These are phyloP conservation scores for Krasilnikovozyma curviuscula DNA, from an alignment of 768 basidiomycete species.

Conservation along the genomic window DNA sequence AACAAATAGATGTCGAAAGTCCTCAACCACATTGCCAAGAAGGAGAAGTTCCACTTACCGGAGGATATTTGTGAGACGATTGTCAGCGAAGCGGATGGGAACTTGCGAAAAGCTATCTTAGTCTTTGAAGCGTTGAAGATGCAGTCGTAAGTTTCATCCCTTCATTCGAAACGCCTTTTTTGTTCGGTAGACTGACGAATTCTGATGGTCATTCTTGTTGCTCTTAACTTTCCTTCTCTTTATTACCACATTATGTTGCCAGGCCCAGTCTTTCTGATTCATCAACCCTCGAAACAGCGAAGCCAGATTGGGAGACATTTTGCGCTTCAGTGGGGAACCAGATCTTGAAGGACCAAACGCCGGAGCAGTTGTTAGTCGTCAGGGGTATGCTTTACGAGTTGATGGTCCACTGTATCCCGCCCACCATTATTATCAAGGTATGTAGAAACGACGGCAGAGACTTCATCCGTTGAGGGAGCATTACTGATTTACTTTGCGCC, in stretches of 20 bases:
- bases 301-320: conserved; percentile 99
- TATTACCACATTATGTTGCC: background rate
- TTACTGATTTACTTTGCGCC: background rate
- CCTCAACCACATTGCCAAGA: conserved; percentile 55
- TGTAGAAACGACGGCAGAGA: conserved; percentile 14
- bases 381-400: conserved; percentile 86
- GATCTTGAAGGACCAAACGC: conserved; percentile 74
- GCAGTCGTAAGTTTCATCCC: conserved; percentile 51
- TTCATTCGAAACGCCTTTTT: background rate
- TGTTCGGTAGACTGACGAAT: background rate
- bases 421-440: conserved; percentile 77
- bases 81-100: conserved; percentile 61
- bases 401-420: conserved; percentile 89
- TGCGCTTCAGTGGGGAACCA: conserved; percentile 78
- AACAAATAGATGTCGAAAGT: conserved; percentile 53
- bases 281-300: conserved; percentile 61
- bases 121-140: conserved; percentile 90
- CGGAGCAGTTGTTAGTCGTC: conserved; percentile 75
- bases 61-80: conserved; percentile 55
- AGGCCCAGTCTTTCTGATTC: conserved; percentile 50
- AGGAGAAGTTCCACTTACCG: conserved; percentile 64
- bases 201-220: background rate
- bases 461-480: background rate
- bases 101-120: conserved; percentile 82
- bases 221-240: background rate